Conservation (phyloP, 2,329 filamentous ascomycete genomes). For the Cladosporium colombiae region DNA sequence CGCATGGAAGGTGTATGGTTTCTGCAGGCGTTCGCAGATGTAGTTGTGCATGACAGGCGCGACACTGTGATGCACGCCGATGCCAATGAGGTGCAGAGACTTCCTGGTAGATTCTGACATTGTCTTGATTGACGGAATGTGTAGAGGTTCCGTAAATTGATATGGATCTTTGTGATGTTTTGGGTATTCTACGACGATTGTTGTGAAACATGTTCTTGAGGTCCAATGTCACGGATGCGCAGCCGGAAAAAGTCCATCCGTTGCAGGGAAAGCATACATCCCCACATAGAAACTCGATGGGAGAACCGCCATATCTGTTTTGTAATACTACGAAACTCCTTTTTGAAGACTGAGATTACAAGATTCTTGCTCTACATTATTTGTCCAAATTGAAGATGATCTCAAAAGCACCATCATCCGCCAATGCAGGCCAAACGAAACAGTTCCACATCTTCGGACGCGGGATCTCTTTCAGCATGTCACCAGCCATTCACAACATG, state of each 20-base stretch:
- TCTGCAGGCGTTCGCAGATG: constrained; percentile 39
- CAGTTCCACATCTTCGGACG: constrained; percentile 11
- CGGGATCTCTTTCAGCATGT: constrained; percentile 9
- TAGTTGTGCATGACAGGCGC: constrained; percentile 45
- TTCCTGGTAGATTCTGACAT: constrained; percentile 18
- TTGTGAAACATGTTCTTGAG: background rate
- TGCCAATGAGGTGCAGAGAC: constrained; percentile 41
- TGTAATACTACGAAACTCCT: background rate
- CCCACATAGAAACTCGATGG: background rate
- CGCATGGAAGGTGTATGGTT: constrained; percentile 41
- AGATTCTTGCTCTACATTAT: background rate
- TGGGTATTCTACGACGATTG: background rate
- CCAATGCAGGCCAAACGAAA: background rate
- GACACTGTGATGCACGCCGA: constrained; percentile 46
- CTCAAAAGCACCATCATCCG: background rate
- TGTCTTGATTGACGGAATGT: background rate
- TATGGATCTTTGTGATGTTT: background rate
- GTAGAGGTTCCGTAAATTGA: background rate
- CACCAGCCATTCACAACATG: constrained; percentile 5
- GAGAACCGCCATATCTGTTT: background rate
- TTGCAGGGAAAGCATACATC: background rate
- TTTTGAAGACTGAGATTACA: background rate
- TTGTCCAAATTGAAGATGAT: background rate
- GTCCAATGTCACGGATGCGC: background rate
- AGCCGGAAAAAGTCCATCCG: background rate